phyloP scores from a whole-genome alignment of 768 basidiomycete species.

The Leucosporidium scottii region DNA sequence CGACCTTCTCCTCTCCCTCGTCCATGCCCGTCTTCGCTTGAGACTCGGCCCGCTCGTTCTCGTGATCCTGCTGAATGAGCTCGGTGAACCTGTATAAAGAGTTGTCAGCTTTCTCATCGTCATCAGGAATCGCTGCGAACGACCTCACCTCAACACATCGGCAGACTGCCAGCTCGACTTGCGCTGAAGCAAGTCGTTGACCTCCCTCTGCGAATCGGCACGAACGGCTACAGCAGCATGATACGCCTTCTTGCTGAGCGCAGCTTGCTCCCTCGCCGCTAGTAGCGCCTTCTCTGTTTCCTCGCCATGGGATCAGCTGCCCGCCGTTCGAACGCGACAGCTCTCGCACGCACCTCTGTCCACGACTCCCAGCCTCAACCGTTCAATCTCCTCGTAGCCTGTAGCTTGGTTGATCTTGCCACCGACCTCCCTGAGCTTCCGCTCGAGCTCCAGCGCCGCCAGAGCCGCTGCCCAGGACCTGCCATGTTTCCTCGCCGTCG shows the following conservation, averaged over 20 bases:
- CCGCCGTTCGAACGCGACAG: neutral
- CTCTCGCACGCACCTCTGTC: constrained; percentile 60
- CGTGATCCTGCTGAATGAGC: constrained; percentile 83
- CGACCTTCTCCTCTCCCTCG: constrained; percentile 69
- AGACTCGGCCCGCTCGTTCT: constrained; percentile 70
- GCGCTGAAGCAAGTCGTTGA: constrained; percentile 88
- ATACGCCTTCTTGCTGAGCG: constrained; percentile 65
- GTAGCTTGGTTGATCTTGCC: constrained; percentile 74
- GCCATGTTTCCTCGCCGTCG: too few relatives aligned
- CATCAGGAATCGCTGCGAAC: neutral
- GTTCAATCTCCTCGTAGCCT: constrained; percentile 85
- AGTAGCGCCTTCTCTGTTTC: constrained; percentile 65
- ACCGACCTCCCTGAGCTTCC: constrained; percentile 65
- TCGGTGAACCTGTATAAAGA: constrained; percentile 59
- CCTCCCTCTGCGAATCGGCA: constrained; percentile 82
- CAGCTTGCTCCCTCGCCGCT: constrained; percentile 58
- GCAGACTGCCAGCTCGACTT: constrained; percentile 86
- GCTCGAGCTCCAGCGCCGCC: constrained; percentile 26
- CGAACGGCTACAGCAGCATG: constrained; percentile 72
- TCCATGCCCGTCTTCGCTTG: constrained; percentile 61
- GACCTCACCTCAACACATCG: constrained; percentile 56
- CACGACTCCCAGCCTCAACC: constrained; percentile 66
- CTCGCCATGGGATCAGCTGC: constrained; percentile 3
- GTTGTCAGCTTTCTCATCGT: neutral
- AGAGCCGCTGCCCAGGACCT: too few relatives aligned